Base-by-base conservation (phyloP, 331 rosid species). In the Ulmus americana region DNA sequence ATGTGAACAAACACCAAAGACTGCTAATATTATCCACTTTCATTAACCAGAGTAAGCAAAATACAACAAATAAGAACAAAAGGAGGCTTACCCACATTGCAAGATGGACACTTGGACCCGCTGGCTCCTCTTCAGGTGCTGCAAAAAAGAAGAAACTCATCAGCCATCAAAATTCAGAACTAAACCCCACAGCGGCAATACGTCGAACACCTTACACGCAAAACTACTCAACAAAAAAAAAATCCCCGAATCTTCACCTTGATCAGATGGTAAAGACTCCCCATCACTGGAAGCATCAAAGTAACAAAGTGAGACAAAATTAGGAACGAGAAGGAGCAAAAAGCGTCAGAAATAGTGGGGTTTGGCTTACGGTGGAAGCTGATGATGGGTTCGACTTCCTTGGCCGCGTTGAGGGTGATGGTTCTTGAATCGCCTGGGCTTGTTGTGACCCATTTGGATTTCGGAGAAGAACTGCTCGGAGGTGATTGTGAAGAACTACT, bases 31-130 rank as follows among this genome's bases (percentile, higher is more conserved):
- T 8, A 20, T 4, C 3, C 7, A 18, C 41, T 45, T 16, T 9
- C 20, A 12, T 20, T 20, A 1, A 46, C 42, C 6, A n/a, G 15
- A 58, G 12, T n/a, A n/a, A 56, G 16, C 13, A 71, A 70, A 66
- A 14, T 20, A 40, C 6, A 7, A 45, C 7, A 44, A 28, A 54
- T 12, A 67, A 44, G 65, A 6, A 54, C 40, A 43, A 14, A 46
- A 28, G 44, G 44, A 67, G 64, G 65, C 96, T 72, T 79, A 88
- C 97, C 97, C 97, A 91, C 95, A 91, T 91, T 28, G 96, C 95
- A 68, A 91, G 96, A 73, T 86, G 85, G 58, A 91, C 68, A 60
- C 67, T 79, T 10, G 92, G 95, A 59, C 53, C 68, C 15, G 76
- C 40, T 38, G 63, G 79, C 77, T 78, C 87, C 56, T 79, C 90